Evolutionary conservation across 805 yeast species (phyloP), one percentile per base, ranked within the genome.

Genomic region (Starmerella davenportii): DNA sequence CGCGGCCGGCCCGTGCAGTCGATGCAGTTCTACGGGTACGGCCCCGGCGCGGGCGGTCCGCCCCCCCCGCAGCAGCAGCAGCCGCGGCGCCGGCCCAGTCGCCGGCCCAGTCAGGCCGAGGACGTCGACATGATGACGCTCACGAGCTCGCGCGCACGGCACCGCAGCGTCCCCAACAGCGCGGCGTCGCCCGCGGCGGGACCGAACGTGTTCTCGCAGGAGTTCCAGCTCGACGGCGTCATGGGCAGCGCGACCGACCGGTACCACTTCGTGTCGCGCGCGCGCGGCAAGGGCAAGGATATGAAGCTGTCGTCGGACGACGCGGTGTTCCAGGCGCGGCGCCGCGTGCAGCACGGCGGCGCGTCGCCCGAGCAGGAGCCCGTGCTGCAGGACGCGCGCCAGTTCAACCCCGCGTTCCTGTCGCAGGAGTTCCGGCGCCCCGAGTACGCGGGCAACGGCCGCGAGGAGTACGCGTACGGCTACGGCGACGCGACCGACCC

Each of bases 151-250:
- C 38, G 51, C 13, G 44, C 54, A 7, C 40, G 51, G n/a, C 39
- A 41, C 31, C 44, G 42, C 19, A 36, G 43, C 25, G 36, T 40
- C 30, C 39, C 46, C 21, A 38, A 34, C 32, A 35, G 33, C 29
- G 15, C 13, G n/a, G 25, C 25, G 17, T 11, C 25, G 7, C 35
- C 35, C 7, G 31, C 35, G 3, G 8, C 20, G 15, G 15, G 34
- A 3, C 37, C 20, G 32, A 27, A 21, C 35, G 39, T 48, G 23
- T 51, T 49, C 38, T 54, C 58, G n/a, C 60, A 56, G 42, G 47
- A 43, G 36, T 42, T 56, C 41, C 58, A 55, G 38, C 52, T 55
- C 7, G 56, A 49, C 34, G 52, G 54, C 25, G 48, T 54, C 29
- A 42, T 48, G 43, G 42, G 40, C 13, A 18, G 45, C 14, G 47